These are phyloP conservation scores for Penicillium roqueforti DNA, from an alignment of 495 filamentous ascomycete species.

Conservation along the genomic window DNA sequence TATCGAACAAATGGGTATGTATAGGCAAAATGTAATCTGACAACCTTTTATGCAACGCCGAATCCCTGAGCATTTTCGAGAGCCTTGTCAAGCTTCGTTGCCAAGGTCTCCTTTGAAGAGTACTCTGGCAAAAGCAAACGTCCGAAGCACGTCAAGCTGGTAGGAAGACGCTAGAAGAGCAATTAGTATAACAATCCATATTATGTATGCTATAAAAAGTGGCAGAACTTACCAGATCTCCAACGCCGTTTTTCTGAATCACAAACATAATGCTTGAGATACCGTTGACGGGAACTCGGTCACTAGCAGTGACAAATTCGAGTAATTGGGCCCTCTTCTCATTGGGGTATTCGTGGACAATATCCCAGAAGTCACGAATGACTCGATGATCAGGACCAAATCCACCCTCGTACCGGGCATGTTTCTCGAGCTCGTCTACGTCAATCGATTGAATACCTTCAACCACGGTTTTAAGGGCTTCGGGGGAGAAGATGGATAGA, in stretches of 20 bases:
- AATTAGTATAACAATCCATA: conserved; percentile 9
- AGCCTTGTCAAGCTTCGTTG: conserved; percentile 71
- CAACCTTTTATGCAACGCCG: conserved; percentile 54
- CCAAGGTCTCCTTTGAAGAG: conserved; percentile 58
- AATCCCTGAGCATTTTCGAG: conserved; percentile 93
- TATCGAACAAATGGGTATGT: conserved; percentile 19
- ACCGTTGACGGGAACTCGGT: conserved; percentile 83
- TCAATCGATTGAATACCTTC: conserved; percentile 80
- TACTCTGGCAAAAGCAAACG: conserved; percentile 84
- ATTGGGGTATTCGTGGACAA: conserved; percentile 60
- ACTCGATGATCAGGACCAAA: conserved; percentile 63
- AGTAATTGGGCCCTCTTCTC: conserved; percentile 69
- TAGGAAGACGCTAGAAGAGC: conserved; percentile 60
- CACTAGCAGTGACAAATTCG: conserved; percentile 93
- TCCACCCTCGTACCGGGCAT: conserved; percentile 71
- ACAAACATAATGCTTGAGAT: conserved; percentile 74
- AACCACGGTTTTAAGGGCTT: conserved; percentile 67
- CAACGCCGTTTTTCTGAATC: conserved; percentile 72
- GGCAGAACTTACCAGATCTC: conserved; percentile 44
- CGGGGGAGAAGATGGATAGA: conserved; percentile 65
- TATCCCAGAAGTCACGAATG: conserved; percentile 77
- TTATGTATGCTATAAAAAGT: not conserved
- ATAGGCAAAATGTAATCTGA: conserved; percentile 9
- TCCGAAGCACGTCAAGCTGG: conserved; percentile 85
- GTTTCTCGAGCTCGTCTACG: conserved; percentile 61